These are phyloP conservation scores for Botrytis paeoniae DNA, from an alignment of 2,329 filamentous ascomycete species.

Conservation along the genomic window DNA sequence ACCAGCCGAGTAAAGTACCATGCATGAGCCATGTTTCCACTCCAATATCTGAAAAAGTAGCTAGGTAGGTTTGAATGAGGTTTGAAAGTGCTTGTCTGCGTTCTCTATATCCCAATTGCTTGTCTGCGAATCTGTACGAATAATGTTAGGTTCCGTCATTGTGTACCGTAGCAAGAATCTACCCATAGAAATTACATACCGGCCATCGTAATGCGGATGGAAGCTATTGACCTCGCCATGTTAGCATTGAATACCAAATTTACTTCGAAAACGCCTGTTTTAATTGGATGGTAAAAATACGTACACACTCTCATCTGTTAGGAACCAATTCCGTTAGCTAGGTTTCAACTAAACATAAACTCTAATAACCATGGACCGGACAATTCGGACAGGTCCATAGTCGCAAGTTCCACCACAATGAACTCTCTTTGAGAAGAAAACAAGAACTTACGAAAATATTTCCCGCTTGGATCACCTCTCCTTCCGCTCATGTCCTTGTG, in stretches of 20 bases:
- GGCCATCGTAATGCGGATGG: constrained; percentile 41
- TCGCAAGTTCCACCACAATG: neutral
- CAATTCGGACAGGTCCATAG: neutral
- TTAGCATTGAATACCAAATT: constrained; percentile 20
- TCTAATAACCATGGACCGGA: neutral
- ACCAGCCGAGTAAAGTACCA: constrained; percentile 81
- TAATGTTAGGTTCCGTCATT: neutral
- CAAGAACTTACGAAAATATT: constrained; percentile 41
- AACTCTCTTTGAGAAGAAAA: neutral
- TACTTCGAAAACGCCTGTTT: neutral
- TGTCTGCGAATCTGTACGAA: constrained; percentile 39
- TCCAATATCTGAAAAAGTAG: constrained; percentile 59
- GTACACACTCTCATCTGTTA: constrained; percentile 36
- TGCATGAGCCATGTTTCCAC: constrained; percentile 60
- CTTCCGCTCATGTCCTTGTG: constrained; percentile 37
- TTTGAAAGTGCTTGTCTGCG: constrained; percentile 56
- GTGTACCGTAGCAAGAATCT: neutral
- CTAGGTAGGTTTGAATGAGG: constrained; percentile 72
- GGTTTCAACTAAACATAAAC: neutral
- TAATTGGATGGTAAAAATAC: constrained; percentile 19
- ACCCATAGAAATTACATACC: constrained; percentile 29
- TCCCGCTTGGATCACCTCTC: constrained; percentile 33
- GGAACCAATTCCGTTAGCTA: neutral
- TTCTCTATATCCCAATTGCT: constrained; percentile 44
- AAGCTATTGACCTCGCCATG: constrained; percentile 32